These are phyloP conservation scores for Aspergillus heteromorphus DNA, from an alignment of 495 filamentous ascomycete genomes.

Conservation along the genomic window DNA sequence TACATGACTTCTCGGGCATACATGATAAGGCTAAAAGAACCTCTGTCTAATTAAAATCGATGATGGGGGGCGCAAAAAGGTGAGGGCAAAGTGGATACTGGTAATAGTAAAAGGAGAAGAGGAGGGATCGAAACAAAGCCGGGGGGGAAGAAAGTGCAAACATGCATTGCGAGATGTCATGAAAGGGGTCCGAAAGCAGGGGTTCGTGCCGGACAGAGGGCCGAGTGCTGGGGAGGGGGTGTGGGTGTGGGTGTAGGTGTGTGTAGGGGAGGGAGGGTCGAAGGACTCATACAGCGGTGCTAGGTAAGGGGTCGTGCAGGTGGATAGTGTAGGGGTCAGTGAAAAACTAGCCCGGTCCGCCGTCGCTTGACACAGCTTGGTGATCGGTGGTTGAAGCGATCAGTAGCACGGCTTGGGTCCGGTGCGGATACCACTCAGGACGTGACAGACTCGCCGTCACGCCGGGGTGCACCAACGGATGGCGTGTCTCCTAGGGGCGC, in stretches of 20 bases:
- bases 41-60: slow-evolving; percentile 44
- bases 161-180: slow-evolving; percentile 15
- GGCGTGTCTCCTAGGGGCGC: slow-evolving; percentile 6
- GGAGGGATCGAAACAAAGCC: slow-evolving; percentile 29
- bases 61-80: slow-evolving; percentile 19
- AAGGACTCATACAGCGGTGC: slow-evolving; percentile 1
- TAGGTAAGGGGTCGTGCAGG: background rate
- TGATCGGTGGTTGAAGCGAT: slow-evolving; percentile 7
- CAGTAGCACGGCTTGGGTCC: slow-evolving; percentile 13
- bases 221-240: background rate
- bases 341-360: background rate
- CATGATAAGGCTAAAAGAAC: slow-evolving; percentile 42
- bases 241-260: background rate
- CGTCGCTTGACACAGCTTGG: background rate
- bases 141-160: slow-evolving; percentile 4
- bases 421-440: slow-evolving; percentile 4
- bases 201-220: slow-evolving; percentile 5
- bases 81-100: slow-evolving; percentile 17
- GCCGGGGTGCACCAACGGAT: slow-evolving; percentile 7
- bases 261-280: background rate
- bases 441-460: slow-evolving; percentile 8
- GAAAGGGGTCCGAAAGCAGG: slow-evolving; percentile 15
- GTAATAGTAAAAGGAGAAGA: slow-evolving; percentile 21
- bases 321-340: background rate
- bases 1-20: slow-evolving; percentile 51